These are phyloP conservation scores for Globisporangium spiculum DNA, from an alignment of 352 stramenopile species.

Conservation along the genomic window DNA sequence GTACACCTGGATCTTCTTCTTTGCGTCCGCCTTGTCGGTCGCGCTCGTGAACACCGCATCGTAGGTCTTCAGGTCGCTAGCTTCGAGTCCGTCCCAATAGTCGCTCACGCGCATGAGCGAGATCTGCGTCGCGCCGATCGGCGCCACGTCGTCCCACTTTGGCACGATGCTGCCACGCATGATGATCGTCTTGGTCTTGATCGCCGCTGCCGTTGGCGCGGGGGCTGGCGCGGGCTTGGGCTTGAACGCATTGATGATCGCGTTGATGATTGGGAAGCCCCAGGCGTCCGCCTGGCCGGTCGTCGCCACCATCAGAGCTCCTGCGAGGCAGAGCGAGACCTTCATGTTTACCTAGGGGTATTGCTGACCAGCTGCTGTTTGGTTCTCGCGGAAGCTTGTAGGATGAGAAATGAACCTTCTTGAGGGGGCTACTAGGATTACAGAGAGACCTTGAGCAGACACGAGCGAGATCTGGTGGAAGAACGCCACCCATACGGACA, in stretches of 20 bases:
- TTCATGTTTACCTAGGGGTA: slow-evolving; percentile 4
- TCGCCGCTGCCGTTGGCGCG: background rate
- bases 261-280: background rate
- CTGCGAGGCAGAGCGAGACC: slow-evolving; percentile 9
- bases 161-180: slow-evolving; percentile 10
- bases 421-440: background rate
- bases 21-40: background rate
- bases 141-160: slow-evolving; percentile 10
- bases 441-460: too few relatives aligned
- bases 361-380: background rate
- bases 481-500: background rate
- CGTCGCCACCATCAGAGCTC: background rate
- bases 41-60: background rate
- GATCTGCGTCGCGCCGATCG: slow-evolving; percentile 5
- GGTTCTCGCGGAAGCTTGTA: background rate
- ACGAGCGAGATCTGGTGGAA: background rate
- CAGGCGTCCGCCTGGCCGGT: slow-evolving; percentile 1
- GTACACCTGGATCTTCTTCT: slow-evolving; percentile 3
- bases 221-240: background rate
- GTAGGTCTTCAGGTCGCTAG: slow-evolving; percentile 8
- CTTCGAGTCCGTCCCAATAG: slow-evolving; percentile 7
- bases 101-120: slow-evolving; percentile 1
- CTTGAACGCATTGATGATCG: slow-evolving; percentile 2
- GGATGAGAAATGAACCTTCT: background rate
- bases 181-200: slow-evolving; percentile 8